Evolutionary conservation across 345 rosid species (phyloP), one percentile per base, ranked within the genome.

Genomic region (Populus simonii): DNA sequence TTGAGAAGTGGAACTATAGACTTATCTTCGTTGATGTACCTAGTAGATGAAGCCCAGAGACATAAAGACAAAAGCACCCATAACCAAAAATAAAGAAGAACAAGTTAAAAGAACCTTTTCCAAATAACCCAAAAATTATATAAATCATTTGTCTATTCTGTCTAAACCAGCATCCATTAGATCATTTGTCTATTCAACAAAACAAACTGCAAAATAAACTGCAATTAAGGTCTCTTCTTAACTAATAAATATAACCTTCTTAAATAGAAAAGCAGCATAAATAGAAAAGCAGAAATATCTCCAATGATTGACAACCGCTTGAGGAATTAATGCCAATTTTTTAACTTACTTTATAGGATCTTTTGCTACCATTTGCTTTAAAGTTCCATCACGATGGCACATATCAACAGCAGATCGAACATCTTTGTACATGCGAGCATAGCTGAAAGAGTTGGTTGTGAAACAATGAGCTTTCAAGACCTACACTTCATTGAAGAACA

Each of bases 301-400:
- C 51, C 3, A 45, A 45, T 45, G 51, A 45, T 13, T 45, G 4
- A 45, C 51, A 45, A 13, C 51, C 5, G 15, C 6, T 45, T 13
- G 51, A 45, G 15, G 51, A 45, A 45, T 38, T 31, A 29, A 66
- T 11, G 8, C 17, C 35, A 13, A 33, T 11, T 62, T 53, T 39
- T 73, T 22, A 23, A 31, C 77, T 75, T 81, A 91, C 97, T 74
- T 79, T 78, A 73, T 75, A 76, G 99, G 99, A 84, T 96, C 90
- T 80, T 86, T 85, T 6, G 99, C 98, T 83, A 96, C 99, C 99
- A 91, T 90, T 86, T 88, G 93, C 92, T 96, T 96, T 70, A 96
- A 80, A 68, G 98, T 96, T 83, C 98, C 99, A 85, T 96, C 98
- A 25, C 98, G 94, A 85, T 96, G 99, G 82, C 99, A 96, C 90